These are phyloP conservation scores for Huntiella savannae DNA, from an alignment of 2,329 filamentous ascomycete genomes.

Conservation along the genomic window DNA sequence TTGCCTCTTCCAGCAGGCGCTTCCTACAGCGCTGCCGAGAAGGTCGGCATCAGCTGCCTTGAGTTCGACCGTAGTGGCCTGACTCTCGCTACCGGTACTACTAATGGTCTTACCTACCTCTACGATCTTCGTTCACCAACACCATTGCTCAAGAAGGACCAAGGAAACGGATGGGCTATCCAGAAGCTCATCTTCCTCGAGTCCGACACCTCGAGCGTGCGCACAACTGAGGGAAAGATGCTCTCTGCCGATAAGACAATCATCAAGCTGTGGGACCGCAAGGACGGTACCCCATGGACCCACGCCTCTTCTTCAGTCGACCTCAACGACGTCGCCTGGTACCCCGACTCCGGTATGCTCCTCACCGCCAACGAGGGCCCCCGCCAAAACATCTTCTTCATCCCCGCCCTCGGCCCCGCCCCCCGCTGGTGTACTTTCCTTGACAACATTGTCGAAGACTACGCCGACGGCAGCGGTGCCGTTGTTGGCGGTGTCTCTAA, in stretches of 20 bases:
- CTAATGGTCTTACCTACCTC: constrained; percentile 68
- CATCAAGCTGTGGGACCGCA: constrained; percentile 89
- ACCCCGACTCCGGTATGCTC: constrained; percentile 82
- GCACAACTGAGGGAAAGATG: constrained; percentile 69
- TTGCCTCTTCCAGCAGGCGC: constrained; percentile 22
- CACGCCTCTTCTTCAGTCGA: constrained; percentile 90
- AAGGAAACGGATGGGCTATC: constrained; percentile 86
- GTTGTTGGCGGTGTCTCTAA: constrained; percentile 10
- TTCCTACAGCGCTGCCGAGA: constrained; percentile 29
- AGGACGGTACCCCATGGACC: constrained; percentile 75
- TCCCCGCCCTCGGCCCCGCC: constrained; percentile 80
- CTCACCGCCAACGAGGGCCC: constrained; percentile 92
- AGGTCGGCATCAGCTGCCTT: constrained; percentile 65
- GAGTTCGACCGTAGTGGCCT: constrained; percentile 73
- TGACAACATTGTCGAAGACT: constrained; percentile 95
- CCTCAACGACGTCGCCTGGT: constrained; percentile 86
- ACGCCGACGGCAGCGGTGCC: constrained; percentile 47
- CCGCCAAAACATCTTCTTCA: constrained; percentile 87
- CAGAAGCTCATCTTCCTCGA: constrained; percentile 55
- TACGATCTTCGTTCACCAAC: constrained; percentile 82
- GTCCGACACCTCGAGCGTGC: constrained; percentile 54
- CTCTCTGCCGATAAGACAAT: constrained; percentile 85
- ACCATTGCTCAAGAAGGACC: constrained; percentile 77
- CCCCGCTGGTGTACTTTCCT: constrained; percentile 94
- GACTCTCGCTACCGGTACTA: constrained; percentile 72